Evolutionary conservation across 305 asterid genomes (phyloP).

Genomic region (Fraxinus sp.): DNA sequence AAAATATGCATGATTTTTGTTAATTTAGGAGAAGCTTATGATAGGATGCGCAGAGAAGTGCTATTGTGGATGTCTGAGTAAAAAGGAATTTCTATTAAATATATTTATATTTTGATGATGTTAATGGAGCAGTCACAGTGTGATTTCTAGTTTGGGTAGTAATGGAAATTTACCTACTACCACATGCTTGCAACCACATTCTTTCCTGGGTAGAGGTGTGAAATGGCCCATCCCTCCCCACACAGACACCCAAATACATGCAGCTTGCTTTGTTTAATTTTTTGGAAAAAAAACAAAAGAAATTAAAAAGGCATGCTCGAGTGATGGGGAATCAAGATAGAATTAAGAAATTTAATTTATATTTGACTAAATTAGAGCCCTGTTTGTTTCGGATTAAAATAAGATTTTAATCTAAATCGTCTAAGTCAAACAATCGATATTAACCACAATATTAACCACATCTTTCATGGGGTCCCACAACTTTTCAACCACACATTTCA

Average conservation of each 20-base stretch:
- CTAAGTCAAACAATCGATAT: no score
- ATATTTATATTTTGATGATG: background rate
- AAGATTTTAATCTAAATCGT: no score
- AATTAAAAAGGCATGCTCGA: background rate
- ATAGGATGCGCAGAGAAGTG: background rate
- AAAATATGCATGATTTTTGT: background rate
- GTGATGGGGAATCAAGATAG: background rate
- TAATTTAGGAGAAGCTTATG: background rate
- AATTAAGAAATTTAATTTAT: background rate
- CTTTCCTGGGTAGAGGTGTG: background rate
- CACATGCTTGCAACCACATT: background rate
- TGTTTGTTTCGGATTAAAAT: no score
- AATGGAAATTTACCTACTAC: background rate
- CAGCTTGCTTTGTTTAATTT: background rate
- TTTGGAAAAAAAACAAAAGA: background rate
- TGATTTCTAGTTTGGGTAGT: background rate
- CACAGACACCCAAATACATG: background rate
- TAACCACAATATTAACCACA: no score
- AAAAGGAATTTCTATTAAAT: background rate
- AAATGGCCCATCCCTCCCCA: background rate
- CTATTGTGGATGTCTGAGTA: background rate
- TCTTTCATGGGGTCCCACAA: no score
- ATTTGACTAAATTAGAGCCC: background rate
- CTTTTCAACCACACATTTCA: no score
- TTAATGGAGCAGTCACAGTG: background rate